Evolutionary conservation across 371 early-diverging fungal species (phyloP).

Genomic region (Caulochytrium protostelioides): DNA sequence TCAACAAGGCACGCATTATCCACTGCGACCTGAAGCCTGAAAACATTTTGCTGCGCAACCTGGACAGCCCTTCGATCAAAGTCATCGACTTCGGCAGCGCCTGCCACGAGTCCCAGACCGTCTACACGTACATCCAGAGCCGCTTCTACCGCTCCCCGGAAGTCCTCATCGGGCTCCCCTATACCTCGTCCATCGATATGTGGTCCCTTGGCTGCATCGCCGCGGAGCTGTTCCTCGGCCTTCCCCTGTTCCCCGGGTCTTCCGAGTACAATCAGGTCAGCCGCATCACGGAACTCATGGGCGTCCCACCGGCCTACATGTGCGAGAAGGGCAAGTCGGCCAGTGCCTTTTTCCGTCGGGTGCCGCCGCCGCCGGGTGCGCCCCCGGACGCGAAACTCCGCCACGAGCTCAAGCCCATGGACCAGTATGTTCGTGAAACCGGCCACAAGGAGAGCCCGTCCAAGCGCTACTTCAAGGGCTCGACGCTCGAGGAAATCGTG

Average conservation of each 20-base stretch:
- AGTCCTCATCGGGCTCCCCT: slow-evolving; percentile 75
- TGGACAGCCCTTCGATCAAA: slow-evolving; percentile 64
- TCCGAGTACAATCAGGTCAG: slow-evolving; percentile 73
- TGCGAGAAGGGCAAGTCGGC: background rate
- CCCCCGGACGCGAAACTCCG: slow-evolving; percentile 17
- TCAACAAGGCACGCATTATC: slow-evolving; percentile 64
- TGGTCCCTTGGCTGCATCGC: slow-evolving; percentile 98
- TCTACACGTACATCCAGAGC: slow-evolving; percentile 85
- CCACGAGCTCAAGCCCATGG: slow-evolving; percentile 56
- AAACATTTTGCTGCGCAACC: slow-evolving; percentile 14
- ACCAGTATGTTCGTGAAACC: slow-evolving; percentile 58
- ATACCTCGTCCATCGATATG: slow-evolving; percentile 87
- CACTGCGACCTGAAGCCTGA: slow-evolving; percentile 98
- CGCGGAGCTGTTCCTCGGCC: slow-evolving; percentile 83
- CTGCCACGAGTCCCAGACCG: slow-evolving; percentile 58
- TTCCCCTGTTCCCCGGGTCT: slow-evolving; percentile 77
- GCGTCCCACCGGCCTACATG: too few relatives aligned
- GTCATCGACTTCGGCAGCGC: slow-evolving; percentile 97
- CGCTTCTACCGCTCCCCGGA: slow-evolving; percentile 94
- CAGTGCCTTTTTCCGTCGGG: too few relatives aligned
- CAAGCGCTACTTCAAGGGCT: slow-evolving; percentile 64
- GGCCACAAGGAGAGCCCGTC: slow-evolving; percentile 52
- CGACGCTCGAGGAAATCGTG: slow-evolving; percentile 55
- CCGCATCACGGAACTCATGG: slow-evolving; percentile 67
- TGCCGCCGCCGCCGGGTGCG: slow-evolving; percentile 1